Percentiles rank a stretch among this genome's conserved stretches.
Evolutionary conservation across 768 basidiomycete genomes (phyloP).

Genomic region (Leccinum uliginosum): DNA sequence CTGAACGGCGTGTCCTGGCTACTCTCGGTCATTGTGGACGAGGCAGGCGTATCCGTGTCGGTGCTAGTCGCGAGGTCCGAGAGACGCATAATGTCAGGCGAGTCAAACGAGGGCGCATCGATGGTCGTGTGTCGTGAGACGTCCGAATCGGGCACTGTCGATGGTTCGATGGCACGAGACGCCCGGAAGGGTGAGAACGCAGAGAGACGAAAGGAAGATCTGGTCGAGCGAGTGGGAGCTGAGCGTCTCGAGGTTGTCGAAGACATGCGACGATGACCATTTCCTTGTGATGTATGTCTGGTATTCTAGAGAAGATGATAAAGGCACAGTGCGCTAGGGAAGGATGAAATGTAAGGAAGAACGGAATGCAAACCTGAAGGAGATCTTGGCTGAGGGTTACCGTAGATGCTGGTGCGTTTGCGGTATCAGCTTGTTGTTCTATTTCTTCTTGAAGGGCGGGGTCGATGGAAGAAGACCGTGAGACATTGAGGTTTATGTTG

Average conservation of each 20-base stretch:
- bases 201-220: constrained; percentile 24
- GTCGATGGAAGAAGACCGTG: constrained; percentile 18
- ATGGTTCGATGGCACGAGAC: not conserved
- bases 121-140: not conserved
- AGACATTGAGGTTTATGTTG: constrained; percentile 23
- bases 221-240: not conserved
- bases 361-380: constrained; percentile 20
- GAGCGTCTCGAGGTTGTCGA: constrained; percentile 21
- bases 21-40: constrained; percentile 6
- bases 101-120: constrained; percentile 5
- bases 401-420: constrained; percentile 5
- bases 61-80: constrained; percentile 11
- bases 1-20: constrained; percentile 19
- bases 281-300: constrained; percentile 14
- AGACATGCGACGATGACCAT: constrained; percentile 17
- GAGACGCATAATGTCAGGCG: constrained; percentile 14
- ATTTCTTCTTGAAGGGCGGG: constrained; percentile 11
- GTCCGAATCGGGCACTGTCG: not conserved
- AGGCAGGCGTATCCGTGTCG: constrained; percentile 9
- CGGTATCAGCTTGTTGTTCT: constrained; percentile 7
- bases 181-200: constrained; percentile 12
- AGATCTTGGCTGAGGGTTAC: constrained; percentile 28
- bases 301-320: constrained; percentile 15
- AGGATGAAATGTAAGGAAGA: not conserved
- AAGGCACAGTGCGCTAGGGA: not conserved